Conservation (phyloP, 1,284 basidiomycete species). For the Apiotrichum domesticum region DNA sequence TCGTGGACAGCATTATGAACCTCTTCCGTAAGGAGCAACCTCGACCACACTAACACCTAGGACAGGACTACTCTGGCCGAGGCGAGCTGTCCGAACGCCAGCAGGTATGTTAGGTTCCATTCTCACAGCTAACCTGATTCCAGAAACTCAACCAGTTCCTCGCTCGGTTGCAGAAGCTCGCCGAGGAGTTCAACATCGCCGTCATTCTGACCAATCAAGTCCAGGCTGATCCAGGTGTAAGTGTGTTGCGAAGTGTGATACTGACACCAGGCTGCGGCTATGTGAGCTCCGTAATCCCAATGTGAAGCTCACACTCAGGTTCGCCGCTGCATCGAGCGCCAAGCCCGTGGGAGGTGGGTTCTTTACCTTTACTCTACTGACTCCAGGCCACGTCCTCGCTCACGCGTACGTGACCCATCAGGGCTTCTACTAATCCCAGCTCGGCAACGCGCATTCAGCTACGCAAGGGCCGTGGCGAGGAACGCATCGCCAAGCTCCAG, state of each 20-base stretch:
- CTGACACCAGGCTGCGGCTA: constrained; percentile 61
- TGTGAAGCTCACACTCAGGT: constrained; percentile 42
- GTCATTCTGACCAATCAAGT: constrained; percentile 86
- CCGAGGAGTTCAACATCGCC: constrained; percentile 77
- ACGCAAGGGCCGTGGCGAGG: constrained; percentile 74
- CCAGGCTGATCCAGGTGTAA: constrained; percentile 75
- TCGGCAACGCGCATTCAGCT: constrained; percentile 42
- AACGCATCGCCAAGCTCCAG: constrained; percentile 89
- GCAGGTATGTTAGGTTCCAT: constrained; percentile 48
- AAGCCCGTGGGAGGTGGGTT: constrained; percentile 73
- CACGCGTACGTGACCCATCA: constrained; percentile 36
- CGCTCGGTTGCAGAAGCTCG: constrained; percentile 79
- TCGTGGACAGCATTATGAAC: constrained; percentile 86
- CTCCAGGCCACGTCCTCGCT: constrained; percentile 43
- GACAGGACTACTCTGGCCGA: constrained; percentile 80
- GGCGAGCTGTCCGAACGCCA: constrained; percentile 89
- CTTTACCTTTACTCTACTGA: not conserved
- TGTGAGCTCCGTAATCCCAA: constrained; percentile 34
- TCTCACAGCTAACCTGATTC: no score
- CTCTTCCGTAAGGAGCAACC: constrained; percentile 58
- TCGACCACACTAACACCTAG: constrained; percentile 15
- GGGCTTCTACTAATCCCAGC: constrained; percentile 6
- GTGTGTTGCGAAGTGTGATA: constrained; percentile 1
- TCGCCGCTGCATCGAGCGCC: constrained; percentile 78
- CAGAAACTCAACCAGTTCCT: constrained; percentile 65